Percentiles rank a stretch among this genome's conserved stretches.
Conservation (phyloP, 768 basidiomycete genomes). For the Phaffia tasmanica region DNA sequence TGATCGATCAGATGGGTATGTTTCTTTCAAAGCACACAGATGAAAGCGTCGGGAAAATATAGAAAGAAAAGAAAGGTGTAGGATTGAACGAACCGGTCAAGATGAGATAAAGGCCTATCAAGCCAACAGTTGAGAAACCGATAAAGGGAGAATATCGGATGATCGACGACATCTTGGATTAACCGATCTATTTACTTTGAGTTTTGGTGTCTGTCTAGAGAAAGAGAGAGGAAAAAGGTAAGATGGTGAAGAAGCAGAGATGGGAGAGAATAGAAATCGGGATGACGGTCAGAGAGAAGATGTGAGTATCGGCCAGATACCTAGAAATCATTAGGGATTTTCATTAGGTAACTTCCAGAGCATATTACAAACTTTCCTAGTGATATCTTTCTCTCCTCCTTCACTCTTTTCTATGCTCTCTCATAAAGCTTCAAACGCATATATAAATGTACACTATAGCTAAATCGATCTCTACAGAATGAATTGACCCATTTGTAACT, state of each 20-base stretch:
- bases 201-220: background rate
- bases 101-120: background rate
- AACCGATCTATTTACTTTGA: background rate
- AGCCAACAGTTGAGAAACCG: constrained; percentile 1
- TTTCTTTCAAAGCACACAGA: background rate
- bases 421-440: too few relatives aligned
- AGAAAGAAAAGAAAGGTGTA: background rate
- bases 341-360: too few relatives aligned
- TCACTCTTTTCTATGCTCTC: too few relatives aligned
- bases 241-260: background rate
- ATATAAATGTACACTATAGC: too few relatives aligned
- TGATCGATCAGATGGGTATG: too few relatives aligned
- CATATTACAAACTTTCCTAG: too few relatives aligned
- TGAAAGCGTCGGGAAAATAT: background rate
- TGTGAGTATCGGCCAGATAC: too few relatives aligned
- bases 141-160: background rate
- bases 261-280: background rate
- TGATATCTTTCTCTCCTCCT: too few relatives aligned
- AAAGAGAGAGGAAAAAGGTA: background rate
- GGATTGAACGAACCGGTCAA: background rate
- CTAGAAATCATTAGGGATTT: too few relatives aligned
- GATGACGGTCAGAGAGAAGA: too few relatives aligned
- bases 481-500: too few relatives aligned
- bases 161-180: background rate
- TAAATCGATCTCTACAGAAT: too few relatives aligned